Base-by-base conservation (phyloP, 768 basidiomycete genomes). In the Suillus ampliporus region DNA sequence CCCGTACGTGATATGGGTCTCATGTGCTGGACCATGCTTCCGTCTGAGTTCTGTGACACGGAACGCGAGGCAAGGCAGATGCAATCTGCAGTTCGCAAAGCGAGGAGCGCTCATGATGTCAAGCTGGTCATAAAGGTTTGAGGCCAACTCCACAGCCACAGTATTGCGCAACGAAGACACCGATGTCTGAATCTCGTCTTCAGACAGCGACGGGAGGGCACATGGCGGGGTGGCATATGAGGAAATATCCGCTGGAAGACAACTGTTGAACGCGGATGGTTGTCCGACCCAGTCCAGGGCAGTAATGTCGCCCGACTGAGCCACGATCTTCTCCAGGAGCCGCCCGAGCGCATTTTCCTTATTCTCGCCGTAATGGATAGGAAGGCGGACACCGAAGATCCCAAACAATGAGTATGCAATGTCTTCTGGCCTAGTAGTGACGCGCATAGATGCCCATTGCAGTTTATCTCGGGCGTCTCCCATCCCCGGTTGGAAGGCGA, bases 371-470 rank as follows among this genome's bases (percentile, higher is more conserved):
- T 74, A 74, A 35, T 60, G 53, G 10, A 69, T 35, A 21, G 62
- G 59, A 6, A 73, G 56, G 8, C 47, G 62, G 28, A 65, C 46
- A 46, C 61, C 48, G 44, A 74, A 65, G 5, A 73, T 63, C n/a
- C 70, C 72, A 4, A 74, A 52, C 44, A 74, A 50, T 0, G 67
- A 73, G 31, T 74, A 74, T 19, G 71, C 71, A 0, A 57, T 37
- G 28, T 74, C 73, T 37, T 75, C 74, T 21, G 23, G 57, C 52
- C 28, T 51, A 4, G 65, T 68, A 13, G 74, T 67, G 3, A n/a
- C 34, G 5, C 73, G 64, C 1, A 1, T 48, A 6, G 73, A 69
- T 31, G 72, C 73, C 41, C 69, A 60, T 14, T 50, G 59, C 17
- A 74, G 67, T 58, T 65, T 72, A 52, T 72, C 47, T 17, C 66